Percentiles rank a stretch among this genome's conserved stretches.
Evolutionary conservation across 108 stramenopile species (phyloP).

Genomic region (Seminavis robusta): DNA sequence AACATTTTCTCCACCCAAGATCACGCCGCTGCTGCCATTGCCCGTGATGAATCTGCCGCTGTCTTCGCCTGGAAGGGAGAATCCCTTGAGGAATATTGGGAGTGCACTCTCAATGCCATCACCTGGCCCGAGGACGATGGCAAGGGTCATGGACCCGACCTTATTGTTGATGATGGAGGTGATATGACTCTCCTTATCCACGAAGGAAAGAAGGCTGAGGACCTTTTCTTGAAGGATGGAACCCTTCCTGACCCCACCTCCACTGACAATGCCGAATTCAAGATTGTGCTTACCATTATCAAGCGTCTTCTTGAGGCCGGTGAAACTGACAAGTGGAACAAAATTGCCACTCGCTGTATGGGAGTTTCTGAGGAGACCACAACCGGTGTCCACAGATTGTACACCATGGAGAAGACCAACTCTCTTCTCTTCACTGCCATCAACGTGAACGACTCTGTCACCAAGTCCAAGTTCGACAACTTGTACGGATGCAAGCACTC

Average conservation of each 20-base stretch:
- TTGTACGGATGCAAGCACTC: slow-evolving; percentile 99
- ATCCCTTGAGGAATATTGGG: slow-evolving; percentile 99
- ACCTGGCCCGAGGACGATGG: slow-evolving; percentile 97
- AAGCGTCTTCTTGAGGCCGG: slow-evolving; percentile 93
- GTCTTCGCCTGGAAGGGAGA: slow-evolving; percentile 99
- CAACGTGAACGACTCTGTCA: slow-evolving; percentile 99
- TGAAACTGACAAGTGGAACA: slow-evolving; percentile 98
- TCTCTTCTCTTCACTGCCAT: slow-evolving; percentile 98
- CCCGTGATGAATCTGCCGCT: slow-evolving; percentile 95
- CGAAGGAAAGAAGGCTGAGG: slow-evolving; percentile 99
- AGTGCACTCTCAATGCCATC: slow-evolving; percentile 96
- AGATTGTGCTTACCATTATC: slow-evolving; percentile 97
- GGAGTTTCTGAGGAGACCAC: slow-evolving; percentile 99
- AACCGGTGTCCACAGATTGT: slow-evolving; percentile 99
- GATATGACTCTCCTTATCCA: slow-evolving; percentile 99
- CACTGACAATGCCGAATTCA: slow-evolving; percentile 99
- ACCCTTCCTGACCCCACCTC: slow-evolving; percentile 96
- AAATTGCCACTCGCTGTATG: slow-evolving; percentile 90
- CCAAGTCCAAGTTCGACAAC: slow-evolving; percentile 99
- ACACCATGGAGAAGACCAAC: slow-evolving; percentile 98
- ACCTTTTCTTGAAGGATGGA: slow-evolving; percentile 93
- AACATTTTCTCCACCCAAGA: slow-evolving; percentile 99
- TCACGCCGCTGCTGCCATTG: slow-evolving; percentile 99
- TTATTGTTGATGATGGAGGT: slow-evolving; percentile 99
- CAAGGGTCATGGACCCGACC: slow-evolving; percentile 97